Conservation (phyloP, 2,329 filamentous ascomycete species). For the Colletotrichum salicis region DNA sequence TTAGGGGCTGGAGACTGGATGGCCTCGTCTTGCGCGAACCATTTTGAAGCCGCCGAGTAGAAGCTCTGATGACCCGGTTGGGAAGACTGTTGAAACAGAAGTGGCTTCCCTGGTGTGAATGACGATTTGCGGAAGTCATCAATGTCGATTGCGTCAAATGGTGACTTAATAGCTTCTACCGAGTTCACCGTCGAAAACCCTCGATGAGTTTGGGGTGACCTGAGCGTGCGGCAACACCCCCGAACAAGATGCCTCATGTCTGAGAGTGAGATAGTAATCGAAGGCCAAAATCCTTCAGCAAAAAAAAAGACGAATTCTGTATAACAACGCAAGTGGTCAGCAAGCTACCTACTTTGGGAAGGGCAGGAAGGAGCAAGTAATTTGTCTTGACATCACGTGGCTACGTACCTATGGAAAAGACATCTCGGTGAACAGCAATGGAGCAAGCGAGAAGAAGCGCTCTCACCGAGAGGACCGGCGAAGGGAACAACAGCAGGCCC, state of each 20-base stretch:
- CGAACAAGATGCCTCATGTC: neutral
- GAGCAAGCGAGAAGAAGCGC: too few relatives aligned
- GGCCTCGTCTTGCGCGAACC: conserved; percentile 39
- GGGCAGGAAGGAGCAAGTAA: neutral
- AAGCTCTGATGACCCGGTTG: conserved; percentile 33
- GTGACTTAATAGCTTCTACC: neutral
- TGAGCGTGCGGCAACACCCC: neutral
- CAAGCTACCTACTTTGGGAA: too few relatives aligned
- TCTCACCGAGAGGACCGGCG: neutral
- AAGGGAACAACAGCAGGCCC: conserved; percentile 5
- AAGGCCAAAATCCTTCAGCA: neutral
- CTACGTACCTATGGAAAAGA: neutral
- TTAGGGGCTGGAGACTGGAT: neutral
- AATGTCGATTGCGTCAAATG: conserved; percentile 21
- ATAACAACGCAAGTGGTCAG: neutral
- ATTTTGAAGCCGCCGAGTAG: conserved; percentile 40
- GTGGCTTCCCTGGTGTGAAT: conserved; percentile 30
- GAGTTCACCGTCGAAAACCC: conserved; percentile 13
- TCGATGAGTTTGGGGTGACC: neutral
- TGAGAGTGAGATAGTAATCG: neutral
- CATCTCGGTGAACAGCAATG: neutral
- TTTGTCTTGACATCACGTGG: neutral
- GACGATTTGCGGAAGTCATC: conserved; percentile 12
- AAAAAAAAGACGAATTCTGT: neutral
- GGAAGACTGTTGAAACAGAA: conserved; percentile 38